Evolutionary conservation across 306 rosid species (phyloP).

Genomic region (Alnus rubra): DNA sequence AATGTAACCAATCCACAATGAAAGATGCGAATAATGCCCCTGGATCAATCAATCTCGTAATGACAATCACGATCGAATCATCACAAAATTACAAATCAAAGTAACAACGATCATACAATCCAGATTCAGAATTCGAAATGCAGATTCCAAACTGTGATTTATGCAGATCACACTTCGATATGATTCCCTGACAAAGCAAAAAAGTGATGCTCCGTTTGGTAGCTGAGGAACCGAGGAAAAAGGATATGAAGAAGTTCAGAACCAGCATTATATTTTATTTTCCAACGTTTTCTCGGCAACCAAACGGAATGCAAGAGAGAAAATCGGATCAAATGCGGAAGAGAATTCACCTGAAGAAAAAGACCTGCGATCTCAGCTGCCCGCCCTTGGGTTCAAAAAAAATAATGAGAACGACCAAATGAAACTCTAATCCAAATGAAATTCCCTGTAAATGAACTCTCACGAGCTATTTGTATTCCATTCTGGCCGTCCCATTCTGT

Average conservation of each 20-base stretch:
- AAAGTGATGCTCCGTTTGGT: background rate
- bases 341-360: constrained; percentile 39
- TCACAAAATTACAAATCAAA: background rate
- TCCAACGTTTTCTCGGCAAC: background rate
- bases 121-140: too few relatives aligned
- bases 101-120: background rate
- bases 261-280: background rate
- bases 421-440: constrained; percentile 20
- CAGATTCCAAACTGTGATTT: constrained; percentile 1
- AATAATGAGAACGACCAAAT: constrained; percentile 20
- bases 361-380: constrained; percentile 31
- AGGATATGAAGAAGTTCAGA: background rate
- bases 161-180: background rate
- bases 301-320: background rate
- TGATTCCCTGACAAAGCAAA: background rate
- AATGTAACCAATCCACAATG: constrained; percentile 11
- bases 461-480: constrained; percentile 7
- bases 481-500: constrained; percentile 20
- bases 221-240: background rate
- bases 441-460: constrained; percentile 30
- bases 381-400: constrained; percentile 44
- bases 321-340: background rate
- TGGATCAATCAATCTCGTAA: background rate
- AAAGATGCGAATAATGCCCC: background rate
- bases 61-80: background rate